phyloP scores from a whole-genome alignment of 2,329 filamentous ascomycete species.

The Purpureocillium takamizusanense region DNA sequence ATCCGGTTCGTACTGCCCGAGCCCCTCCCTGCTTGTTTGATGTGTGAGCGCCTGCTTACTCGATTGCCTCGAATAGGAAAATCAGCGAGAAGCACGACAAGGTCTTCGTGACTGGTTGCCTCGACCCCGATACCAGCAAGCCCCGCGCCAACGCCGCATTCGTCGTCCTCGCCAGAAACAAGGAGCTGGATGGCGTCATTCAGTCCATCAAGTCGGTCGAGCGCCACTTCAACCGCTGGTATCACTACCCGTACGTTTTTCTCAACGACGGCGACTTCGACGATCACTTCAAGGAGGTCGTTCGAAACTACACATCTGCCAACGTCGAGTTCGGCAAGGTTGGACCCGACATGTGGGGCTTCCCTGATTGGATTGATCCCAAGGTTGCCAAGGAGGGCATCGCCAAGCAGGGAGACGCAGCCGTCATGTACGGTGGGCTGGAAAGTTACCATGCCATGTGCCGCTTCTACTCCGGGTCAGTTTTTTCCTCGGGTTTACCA shows the following conservation, averaged over 20 bases:
- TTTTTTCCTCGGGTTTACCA: conserved; percentile 4
- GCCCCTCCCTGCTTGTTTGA: background rate
- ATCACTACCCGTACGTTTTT: conserved; percentile 96
- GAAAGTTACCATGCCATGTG: conserved; percentile 99
- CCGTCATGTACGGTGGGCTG: conserved; percentile 98
- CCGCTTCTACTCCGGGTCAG: conserved; percentile 93
- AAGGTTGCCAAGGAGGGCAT: conserved; percentile 95
- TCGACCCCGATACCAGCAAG: conserved; percentile 66
- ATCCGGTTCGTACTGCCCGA: conserved; percentile 76
- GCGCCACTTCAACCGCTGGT: conserved; percentile 98
- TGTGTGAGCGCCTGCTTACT: conserved; percentile 7
- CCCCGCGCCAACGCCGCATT: conserved; percentile 91
- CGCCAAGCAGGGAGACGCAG: conserved; percentile 88
- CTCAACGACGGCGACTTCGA: conserved; percentile 97
- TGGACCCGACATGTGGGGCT: conserved; percentile 86
- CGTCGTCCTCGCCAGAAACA: conserved; percentile 90
- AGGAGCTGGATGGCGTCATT: conserved; percentile 90
- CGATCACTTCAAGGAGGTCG: conserved; percentile 79
- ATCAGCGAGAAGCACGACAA: conserved; percentile 97
- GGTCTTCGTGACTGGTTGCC: conserved; percentile 86
- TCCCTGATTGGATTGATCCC: conserved; percentile 89
- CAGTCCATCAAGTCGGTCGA: conserved; percentile 97
- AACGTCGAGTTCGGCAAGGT: conserved; percentile 92
- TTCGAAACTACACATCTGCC: conserved; percentile 83
- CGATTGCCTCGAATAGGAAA: conserved; percentile 48